A percentile compares a stretch with the other conserved stretches of the same genome.
These are phyloP conservation scores for Pouteria glomerata DNA, from an alignment of 148 eudicot genomes.

Conservation along the genomic window DNA sequence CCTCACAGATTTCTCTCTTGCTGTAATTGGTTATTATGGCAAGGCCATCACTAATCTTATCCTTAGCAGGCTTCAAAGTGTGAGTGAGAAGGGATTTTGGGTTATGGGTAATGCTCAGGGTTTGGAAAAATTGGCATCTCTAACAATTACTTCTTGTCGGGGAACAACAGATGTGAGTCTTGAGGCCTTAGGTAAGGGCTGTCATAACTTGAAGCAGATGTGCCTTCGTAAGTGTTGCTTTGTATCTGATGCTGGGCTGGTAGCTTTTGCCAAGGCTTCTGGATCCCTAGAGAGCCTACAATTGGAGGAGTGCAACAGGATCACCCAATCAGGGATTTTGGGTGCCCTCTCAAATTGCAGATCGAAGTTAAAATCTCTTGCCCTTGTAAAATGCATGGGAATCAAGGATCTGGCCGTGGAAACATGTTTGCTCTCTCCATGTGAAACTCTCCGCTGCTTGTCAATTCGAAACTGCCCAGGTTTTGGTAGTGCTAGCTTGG, in stretches of 20 bases:
- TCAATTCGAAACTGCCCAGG: slow-evolving; percentile 58
- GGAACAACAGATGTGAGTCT: slow-evolving; percentile 71
- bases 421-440: slow-evolving; percentile 23
- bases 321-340: slow-evolving; percentile 55
- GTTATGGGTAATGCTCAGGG: slow-evolving; percentile 81
- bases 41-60: slow-evolving; percentile 57
- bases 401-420: slow-evolving; percentile 44
- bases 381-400: slow-evolving; percentile 73
- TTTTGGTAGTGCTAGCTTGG: slow-evolving; percentile 57
- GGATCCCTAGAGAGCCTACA: slow-evolving; percentile 65
- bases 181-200: slow-evolving; percentile 69
- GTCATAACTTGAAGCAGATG: slow-evolving; percentile 56
- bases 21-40: slow-evolving; percentile 78
- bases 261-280: slow-evolving; percentile 51
- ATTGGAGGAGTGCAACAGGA: slow-evolving; percentile 68
- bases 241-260: slow-evolving; percentile 61
- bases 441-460: slow-evolving; percentile 60
- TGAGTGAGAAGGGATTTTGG: slow-evolving; percentile 81
- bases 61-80: slow-evolving; percentile 51
- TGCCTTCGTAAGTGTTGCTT: slow-evolving; percentile 61
- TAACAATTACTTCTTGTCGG: slow-evolving; percentile 53
- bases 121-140: slow-evolving; percentile 41
- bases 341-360: slow-evolving; percentile 43
- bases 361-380: slow-evolving; percentile 56
- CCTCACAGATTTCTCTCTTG: slow-evolving; percentile 77